These are phyloP conservation scores for Syzygium aqueum DNA, from an alignment of 345 rosid species.

Conservation along the genomic window DNA sequence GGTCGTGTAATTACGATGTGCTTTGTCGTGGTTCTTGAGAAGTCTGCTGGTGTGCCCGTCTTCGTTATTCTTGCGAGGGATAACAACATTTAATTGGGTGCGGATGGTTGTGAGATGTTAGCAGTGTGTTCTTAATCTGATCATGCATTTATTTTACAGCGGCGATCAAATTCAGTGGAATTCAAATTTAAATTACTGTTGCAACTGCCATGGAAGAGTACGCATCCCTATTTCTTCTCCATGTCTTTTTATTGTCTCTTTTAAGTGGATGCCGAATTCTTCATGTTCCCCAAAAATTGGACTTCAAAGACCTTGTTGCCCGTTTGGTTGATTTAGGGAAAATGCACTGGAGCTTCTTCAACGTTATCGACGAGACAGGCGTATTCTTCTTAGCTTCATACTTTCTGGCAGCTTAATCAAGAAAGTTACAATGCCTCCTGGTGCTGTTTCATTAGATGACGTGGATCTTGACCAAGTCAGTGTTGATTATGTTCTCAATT, in stretches of 20 bases:
- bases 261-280: neutral
- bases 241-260: neutral
- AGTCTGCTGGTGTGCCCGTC: neutral
- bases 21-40: neutral
- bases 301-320: neutral
- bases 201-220: constrained; percentile 25
- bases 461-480: constrained; percentile 99
- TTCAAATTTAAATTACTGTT: neutral
- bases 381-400: constrained; percentile 68
- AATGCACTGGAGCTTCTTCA: constrained; percentile 68
- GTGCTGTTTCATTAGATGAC: constrained; percentile 90
- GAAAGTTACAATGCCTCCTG: constrained; percentile 98
- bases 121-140: neutral
- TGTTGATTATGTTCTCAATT: constrained; percentile 80
- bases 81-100: neutral
- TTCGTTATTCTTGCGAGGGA: neutral
- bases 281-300: neutral
- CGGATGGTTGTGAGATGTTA: neutral
- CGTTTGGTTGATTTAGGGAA: constrained; percentile 38
- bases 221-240: neutral
- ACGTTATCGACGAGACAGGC: constrained; percentile 84
- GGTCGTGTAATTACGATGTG: neutral
- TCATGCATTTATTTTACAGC: neutral
- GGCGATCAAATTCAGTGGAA: neutral
- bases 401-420: constrained; percentile 79